phyloP scores from a whole-genome alignment of 345 rosid species.

The Euclidium syriacum region DNA sequence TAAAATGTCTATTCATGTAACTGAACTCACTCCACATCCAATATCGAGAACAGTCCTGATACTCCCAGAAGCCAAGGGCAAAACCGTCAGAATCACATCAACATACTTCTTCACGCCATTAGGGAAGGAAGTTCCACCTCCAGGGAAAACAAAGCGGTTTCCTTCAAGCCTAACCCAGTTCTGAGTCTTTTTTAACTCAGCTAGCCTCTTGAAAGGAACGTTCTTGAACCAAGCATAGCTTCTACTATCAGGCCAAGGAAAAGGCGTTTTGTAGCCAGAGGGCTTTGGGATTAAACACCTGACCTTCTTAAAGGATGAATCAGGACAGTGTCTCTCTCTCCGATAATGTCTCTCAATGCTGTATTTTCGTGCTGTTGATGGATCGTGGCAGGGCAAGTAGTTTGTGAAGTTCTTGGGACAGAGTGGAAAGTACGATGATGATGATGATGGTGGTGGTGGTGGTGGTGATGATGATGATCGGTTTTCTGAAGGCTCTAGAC shows the following conservation, averaged over 20 bases:
- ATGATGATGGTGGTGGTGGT: background rate
- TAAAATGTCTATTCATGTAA: background rate
- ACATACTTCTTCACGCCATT: constrained; percentile 54
- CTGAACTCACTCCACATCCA: constrained; percentile 64
- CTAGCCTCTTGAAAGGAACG: constrained; percentile 50
- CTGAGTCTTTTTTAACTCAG: constrained; percentile 46
- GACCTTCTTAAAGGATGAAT: constrained; percentile 20
- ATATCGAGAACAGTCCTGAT: constrained; percentile 60
- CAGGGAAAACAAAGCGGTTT: constrained; percentile 50
- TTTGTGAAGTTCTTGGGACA: constrained; percentile 55
- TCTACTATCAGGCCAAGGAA: constrained; percentile 62
- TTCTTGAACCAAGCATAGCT: constrained; percentile 52
- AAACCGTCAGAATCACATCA: constrained; percentile 36
- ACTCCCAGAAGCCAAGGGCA: constrained; percentile 52
- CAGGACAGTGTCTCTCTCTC: constrained; percentile 65
- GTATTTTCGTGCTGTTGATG: constrained; percentile 34
- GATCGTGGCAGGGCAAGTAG: constrained; percentile 62
- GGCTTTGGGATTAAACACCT: constrained; percentile 59
- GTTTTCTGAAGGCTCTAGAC: constrained; percentile 13
- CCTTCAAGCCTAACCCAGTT: constrained; percentile 60
- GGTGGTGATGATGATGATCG: background rate
- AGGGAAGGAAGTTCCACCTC: constrained; percentile 74
- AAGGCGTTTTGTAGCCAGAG: constrained; percentile 44
- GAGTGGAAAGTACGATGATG: constrained; percentile 25
- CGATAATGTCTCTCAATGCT: constrained; percentile 31